Evolutionary conservation across 2,329 filamentous ascomycete species (phyloP).

Genomic region (Trichoderma sp.): DNA sequence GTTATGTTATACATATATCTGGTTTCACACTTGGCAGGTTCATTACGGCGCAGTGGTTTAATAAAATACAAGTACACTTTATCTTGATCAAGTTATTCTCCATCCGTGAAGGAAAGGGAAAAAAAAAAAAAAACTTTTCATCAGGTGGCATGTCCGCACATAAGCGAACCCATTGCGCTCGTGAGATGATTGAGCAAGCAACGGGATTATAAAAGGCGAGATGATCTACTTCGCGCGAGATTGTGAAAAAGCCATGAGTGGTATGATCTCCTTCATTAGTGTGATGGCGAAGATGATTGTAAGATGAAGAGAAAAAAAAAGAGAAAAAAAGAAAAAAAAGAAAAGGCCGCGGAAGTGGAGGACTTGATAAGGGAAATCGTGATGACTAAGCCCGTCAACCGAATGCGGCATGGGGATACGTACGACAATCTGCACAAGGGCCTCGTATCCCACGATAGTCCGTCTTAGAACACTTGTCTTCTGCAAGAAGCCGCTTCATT

Average conservation of each 20-base stretch:
- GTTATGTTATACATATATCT: neutral
- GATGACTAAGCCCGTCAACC: slow-evolving; percentile 17
- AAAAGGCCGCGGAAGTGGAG: neutral
- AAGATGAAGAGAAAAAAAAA: slow-evolving; percentile 42
- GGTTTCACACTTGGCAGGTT: neutral
- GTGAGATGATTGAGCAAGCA: slow-evolving; percentile 42
- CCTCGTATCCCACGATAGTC: slow-evolving; percentile 10
- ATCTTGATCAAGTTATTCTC: neutral
- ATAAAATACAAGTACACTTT: slow-evolving; percentile 13
- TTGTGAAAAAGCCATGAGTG: slow-evolving; percentile 43
- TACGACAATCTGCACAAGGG: slow-evolving; percentile 4
- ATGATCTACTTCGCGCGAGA: slow-evolving; percentile 52
- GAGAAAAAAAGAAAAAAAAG: neutral
- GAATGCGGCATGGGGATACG: slow-evolving; percentile 15
- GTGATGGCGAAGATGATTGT: slow-evolving; percentile 45
- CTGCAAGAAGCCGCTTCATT: neutral
- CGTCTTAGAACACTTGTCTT: slow-evolving; percentile 7
- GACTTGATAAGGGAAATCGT: neutral
- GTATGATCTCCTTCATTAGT: slow-evolving; percentile 34
- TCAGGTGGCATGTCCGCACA: slow-evolving; percentile 50
- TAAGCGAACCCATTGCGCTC: slow-evolving; percentile 60
- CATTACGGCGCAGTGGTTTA: slow-evolving; percentile 18
- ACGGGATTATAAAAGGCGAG: slow-evolving; percentile 61
- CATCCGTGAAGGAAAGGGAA: neutral
- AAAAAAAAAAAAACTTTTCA: slow-evolving; percentile 21